Base-by-base conservation (phyloP, 2,329 filamentous ascomycete species). In the Fusarium sp. region DNA sequence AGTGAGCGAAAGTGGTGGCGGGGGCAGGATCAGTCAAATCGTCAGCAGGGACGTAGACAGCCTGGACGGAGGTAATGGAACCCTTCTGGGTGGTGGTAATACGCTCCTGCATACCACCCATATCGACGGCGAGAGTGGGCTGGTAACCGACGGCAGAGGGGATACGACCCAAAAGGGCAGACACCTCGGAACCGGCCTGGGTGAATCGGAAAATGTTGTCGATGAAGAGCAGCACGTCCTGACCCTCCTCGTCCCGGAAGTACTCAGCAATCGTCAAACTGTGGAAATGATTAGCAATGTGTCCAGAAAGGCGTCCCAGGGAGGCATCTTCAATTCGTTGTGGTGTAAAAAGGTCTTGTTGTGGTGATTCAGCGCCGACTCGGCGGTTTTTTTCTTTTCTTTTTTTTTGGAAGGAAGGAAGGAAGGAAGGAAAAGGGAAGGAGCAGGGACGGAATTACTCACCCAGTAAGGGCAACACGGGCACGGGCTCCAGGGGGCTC, bases 131-230 rank as follows among this genome's bases (percentile, higher is more conserved):
- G 79, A 97, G 93, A 77, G 94, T 97, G 81, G 94, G 94, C 85
- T 97, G 96, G 90, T 99, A 99, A 91, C 96, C 96, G 92, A 99
- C 96, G 82, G 96, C 96, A 88, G 96, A 99, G 85, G 96, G 96
- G 80, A 99, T 99, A 94, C 96, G 95, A 88, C 96, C 96, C 74
- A 99, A 89, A 82, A 99, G 90, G 80, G 96, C 96, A 87, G 95
- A 98, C 90, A 99, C 96, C 87, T 99, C 96, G 79, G 96, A 98
- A 94, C 96, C 96, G 83, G 96, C 96, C 87, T 98, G 95, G 75
- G 95, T 97, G 90, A 98, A 98, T 81, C 96, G 92, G 93, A 97
- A 98, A 86, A 99, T 98, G 90, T 99, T 99, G 92, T 99, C 96
- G 83, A 98, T 98, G 89, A 98, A 97, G 83, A 97, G 94, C 82